Base-by-base conservation (phyloP, 805 yeast species). In the Wickerhamomyces silvicola region DNA sequence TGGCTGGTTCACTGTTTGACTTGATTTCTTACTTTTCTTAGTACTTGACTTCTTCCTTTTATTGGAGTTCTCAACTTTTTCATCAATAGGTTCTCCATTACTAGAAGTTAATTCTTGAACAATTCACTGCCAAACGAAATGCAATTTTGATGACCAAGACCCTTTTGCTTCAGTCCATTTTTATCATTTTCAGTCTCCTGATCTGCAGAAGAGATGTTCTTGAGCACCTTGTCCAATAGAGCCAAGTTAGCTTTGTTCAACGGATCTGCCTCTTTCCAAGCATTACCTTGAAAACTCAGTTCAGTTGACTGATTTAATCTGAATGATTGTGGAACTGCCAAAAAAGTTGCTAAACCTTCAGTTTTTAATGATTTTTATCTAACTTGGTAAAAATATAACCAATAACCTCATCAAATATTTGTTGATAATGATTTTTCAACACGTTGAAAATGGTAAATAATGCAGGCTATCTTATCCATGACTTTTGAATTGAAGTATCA, bases 391-490 rank as follows among this genome's bases (percentile, higher is more conserved):
- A 56, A 2, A 72, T 43, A 4, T 52, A 43, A 5, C 42, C 30
- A 2, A 54, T 33, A 10, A 45, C 37, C 2, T 44, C 44, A 2
- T 41, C 38, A 2, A 35, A 17, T 8, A 45, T 54, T 23, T 37
- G 50, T 8, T 45, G 52, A 27, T 40, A 26, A 7, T 52, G 32
- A 31, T 49, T 50, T 31, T 43, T 44, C n/a, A 75, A 43, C 4
- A 81, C 66, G 32, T 72, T 77, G 43, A 70, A 74, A 28, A 88
- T 61, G 1, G 94, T 81, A 48, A 68, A 83, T 46, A 83, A 66
- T 24, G 85, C 68, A 4, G 94, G 75, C 56, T 90, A 96, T 38
- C 94, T 65, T 25, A 88, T 70, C 97, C 97, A 88, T 2, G 83
- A 72, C 53, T 88, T 90, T 22, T 61, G 42, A 10, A 62, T 54